A percentile compares a stretch with the other conserved stretches of the same genome.
Conservation (phyloP, 495 filamentous ascomycete genomes). For the Astrocystis sublimbata region DNA sequence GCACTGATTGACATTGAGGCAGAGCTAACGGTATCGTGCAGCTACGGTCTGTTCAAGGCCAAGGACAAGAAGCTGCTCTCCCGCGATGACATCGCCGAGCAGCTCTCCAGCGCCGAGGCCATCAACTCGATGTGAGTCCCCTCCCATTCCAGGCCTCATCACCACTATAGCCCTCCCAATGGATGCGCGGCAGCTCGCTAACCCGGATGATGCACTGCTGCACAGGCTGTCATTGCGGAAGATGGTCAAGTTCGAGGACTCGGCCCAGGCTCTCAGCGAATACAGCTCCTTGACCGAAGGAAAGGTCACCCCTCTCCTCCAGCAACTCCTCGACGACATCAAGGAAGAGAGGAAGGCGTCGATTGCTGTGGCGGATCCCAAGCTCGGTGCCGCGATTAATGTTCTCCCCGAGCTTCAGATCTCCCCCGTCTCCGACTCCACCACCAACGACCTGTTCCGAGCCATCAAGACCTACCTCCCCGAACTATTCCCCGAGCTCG, state of each 20-base stretch:
- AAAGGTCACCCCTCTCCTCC: conserved; percentile 91
- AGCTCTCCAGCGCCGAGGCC: conserved; percentile 79
- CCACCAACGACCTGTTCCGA: conserved; percentile 85
- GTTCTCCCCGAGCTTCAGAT: conserved; percentile 79
- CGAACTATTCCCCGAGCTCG: conserved; percentile 86
- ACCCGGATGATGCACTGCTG: not conserved
- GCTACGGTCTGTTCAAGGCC: conserved; percentile 94
- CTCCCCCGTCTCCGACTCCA: conserved; percentile 81
- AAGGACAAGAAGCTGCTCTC: conserved; percentile 97
- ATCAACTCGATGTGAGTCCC: conserved; percentile 77
- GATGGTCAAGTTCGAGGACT: conserved; percentile 95
- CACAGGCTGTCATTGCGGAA: conserved; percentile 87
- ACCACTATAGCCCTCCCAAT: no score
- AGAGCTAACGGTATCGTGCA: conserved; percentile 33
- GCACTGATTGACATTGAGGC: not conserved
- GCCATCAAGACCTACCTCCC: conserved; percentile 88
- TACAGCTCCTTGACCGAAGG: conserved; percentile 83
- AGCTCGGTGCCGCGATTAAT: conserved; percentile 92
- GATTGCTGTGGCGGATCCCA: conserved; percentile 91
- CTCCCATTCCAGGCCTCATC: not conserved
- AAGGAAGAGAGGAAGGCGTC: conserved; percentile 98
- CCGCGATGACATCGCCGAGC: conserved; percentile 70
- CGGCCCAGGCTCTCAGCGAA: conserved; percentile 83
- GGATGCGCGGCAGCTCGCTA: no score
- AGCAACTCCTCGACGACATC: conserved; percentile 77